phyloP scores from a whole-genome alignment of 306 rosid genomes.

The Corylus heterophylla region DNA sequence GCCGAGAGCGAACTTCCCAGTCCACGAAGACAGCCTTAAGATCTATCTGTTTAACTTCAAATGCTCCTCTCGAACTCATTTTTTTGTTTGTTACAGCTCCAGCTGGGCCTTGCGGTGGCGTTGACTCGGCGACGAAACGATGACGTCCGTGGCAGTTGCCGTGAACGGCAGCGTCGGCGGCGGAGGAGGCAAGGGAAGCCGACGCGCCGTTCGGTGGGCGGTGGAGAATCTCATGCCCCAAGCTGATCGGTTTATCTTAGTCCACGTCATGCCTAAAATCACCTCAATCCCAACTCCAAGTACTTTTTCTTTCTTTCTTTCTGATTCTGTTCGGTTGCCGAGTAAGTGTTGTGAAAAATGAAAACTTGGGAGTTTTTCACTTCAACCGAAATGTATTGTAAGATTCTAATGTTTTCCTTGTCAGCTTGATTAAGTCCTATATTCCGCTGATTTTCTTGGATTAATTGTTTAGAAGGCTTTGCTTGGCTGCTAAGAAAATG shows the following conservation, averaged over 20 bases:
- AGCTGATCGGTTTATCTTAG: conserved; percentile 74
- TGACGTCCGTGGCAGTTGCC: conserved; percentile 77
- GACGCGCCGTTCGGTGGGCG: conserved; percentile 83
- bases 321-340: neutral
- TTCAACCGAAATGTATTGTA: neutral
- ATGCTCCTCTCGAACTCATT: neutral
- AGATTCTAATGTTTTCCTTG: neutral
- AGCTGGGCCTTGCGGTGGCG: neutral
- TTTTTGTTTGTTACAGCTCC: no score
- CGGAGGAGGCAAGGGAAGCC: conserved; percentile 55
- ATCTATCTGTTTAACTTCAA: neutral
- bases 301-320: conserved; percentile 16
- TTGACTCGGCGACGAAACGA: conserved; percentile 9
- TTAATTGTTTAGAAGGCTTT: neutral
- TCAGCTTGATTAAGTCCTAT: neutral
- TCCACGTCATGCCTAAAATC: conserved; percentile 83
- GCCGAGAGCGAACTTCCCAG: no score
- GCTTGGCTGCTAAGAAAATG: neutral
- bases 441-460: neutral
- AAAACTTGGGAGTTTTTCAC: neutral
- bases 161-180: conserved; percentile 52
- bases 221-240: conserved; percentile 61
- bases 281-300: conserved; percentile 72
- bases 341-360: neutral
- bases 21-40: neutral